These are phyloP conservation scores for Tagetes erecta DNA, from an alignment of 129 eudicot genomes.

Conservation along the genomic window DNA sequence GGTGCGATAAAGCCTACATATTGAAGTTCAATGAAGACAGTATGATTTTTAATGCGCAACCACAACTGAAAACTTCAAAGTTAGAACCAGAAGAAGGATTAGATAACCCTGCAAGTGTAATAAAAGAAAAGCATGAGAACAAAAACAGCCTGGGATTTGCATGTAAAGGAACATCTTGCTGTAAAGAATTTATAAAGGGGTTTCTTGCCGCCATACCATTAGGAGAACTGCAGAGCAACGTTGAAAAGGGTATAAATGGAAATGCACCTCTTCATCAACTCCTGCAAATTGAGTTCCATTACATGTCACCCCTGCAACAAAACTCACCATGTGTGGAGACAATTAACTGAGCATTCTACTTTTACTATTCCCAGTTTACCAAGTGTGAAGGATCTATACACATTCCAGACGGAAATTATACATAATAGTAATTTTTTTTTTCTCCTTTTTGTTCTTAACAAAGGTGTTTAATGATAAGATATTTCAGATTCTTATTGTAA, in stretches of 20 bases:
- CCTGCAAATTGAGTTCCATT: slow-evolving; percentile 64
- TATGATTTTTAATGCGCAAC: slow-evolving; percentile 32
- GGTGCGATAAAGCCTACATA: slow-evolving; percentile 58
- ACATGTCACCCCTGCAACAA: slow-evolving; percentile 41
- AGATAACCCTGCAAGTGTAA: slow-evolving; percentile 14
- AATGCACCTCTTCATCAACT: slow-evolving; percentile 56
- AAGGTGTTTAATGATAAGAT: slow-evolving; percentile 6
- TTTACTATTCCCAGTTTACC: slow-evolving; percentile 11
- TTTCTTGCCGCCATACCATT: slow-evolving; percentile 63
- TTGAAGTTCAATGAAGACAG: slow-evolving; percentile 50
- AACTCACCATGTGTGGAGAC: slow-evolving; percentile 30
- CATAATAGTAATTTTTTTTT: slow-evolving; percentile 6
- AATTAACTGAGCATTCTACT: slow-evolving; percentile 25
- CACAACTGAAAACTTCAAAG: slow-evolving; percentile 28
- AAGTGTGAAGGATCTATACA: slow-evolving; percentile 4
- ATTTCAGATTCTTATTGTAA: neutral
- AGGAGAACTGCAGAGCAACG: slow-evolving; percentile 46
- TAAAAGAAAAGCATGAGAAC: slow-evolving; percentile 20
- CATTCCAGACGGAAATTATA: slow-evolving; percentile 13
- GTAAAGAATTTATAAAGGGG: slow-evolving; percentile 61
- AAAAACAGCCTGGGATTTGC: slow-evolving; percentile 18
- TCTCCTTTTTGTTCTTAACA: slow-evolving; percentile 24
- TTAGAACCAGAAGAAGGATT: slow-evolving; percentile 21
- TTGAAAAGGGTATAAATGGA: slow-evolving; percentile 41
- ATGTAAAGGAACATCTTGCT: slow-evolving; percentile 44